phyloP scores from a whole-genome alignment of 164 flowering plant genomes.

The Tetrastigma voinierianum region DNA sequence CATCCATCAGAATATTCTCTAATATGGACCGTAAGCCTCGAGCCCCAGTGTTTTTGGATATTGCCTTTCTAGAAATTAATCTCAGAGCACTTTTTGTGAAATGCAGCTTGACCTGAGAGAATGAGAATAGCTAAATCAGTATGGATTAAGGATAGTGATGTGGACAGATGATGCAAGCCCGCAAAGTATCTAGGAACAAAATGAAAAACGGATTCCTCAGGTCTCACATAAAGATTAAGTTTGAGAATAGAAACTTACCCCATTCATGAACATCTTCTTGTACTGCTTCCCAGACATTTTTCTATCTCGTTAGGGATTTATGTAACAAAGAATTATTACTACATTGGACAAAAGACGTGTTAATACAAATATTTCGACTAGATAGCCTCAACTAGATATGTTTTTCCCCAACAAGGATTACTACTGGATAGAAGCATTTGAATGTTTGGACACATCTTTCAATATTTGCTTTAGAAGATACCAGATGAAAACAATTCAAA shows the following conservation, averaged over 20 bases:
- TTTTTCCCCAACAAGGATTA: no score
- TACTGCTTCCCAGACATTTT: slow-evolving; percentile 88
- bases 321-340: slow-evolving; percentile 7
- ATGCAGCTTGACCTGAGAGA: slow-evolving; percentile 77
- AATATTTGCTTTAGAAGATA: no score
- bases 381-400: no score
- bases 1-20: slow-evolving; percentile 81
- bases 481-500: background rate
- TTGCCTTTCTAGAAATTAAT: slow-evolving; percentile 74
- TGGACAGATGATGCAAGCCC: background rate
- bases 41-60: slow-evolving; percentile 80
- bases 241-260: slow-evolving; percentile 40
- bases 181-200: background rate
- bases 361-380: no score
- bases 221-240: no score
- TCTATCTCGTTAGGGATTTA: slow-evolving; percentile 89
- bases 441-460: no score
- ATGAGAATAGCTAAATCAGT: background rate
- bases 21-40: slow-evolving; percentile 82
- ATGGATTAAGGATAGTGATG: background rate
- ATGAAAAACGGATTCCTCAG: background rate
- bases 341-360: background rate
- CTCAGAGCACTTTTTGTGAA: slow-evolving; percentile 72
- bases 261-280: slow-evolving; percentile 88
- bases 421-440: no score